Conservation (phyloP, 768 basidiomycete species). For the Leucocoprinus sp. region DNA sequence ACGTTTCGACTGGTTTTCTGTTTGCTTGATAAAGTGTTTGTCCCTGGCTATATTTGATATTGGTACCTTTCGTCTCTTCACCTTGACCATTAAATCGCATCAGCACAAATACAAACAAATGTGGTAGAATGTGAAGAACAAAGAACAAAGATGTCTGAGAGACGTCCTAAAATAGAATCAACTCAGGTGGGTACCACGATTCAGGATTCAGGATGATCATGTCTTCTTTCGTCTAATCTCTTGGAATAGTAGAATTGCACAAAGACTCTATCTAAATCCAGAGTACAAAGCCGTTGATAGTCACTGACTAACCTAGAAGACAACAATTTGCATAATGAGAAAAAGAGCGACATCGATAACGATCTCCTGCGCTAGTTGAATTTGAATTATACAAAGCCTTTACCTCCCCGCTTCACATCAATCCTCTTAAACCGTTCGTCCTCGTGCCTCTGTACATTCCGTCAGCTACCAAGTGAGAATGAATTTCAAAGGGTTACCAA, state of each 20-base stretch:
- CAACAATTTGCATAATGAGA: not conserved
- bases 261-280: conserved; percentile 4
- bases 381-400: conserved; percentile 62
- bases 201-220: too few relatives aligned
- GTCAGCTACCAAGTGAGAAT: not conserved
- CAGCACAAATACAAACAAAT: too few relatives aligned
- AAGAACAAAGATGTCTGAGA: not conserved
- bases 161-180: not conserved
- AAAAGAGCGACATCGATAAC: not conserved
- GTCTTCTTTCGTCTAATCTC: not conserved
- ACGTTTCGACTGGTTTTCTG: conserved; percentile 57
- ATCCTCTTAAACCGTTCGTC: conserved; percentile 83
- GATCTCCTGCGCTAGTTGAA: conserved; percentile 1
- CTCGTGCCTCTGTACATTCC: conserved; percentile 54
- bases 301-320: not conserved
- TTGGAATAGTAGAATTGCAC: conserved; percentile 2
- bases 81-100: conserved; percentile 26
- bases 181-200: too few relatives aligned
- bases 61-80: conserved; percentile 28
- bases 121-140: too few relatives aligned
- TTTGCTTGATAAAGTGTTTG: conserved; percentile 34
- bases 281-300: conserved; percentile 1
- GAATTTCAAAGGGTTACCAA: conserved; percentile 18
- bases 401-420: conserved; percentile 80
- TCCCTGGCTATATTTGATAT: conserved; percentile 17